Conservation (phyloP, 1,139 yeast genomes). For the Ashbya aceris region DNA sequence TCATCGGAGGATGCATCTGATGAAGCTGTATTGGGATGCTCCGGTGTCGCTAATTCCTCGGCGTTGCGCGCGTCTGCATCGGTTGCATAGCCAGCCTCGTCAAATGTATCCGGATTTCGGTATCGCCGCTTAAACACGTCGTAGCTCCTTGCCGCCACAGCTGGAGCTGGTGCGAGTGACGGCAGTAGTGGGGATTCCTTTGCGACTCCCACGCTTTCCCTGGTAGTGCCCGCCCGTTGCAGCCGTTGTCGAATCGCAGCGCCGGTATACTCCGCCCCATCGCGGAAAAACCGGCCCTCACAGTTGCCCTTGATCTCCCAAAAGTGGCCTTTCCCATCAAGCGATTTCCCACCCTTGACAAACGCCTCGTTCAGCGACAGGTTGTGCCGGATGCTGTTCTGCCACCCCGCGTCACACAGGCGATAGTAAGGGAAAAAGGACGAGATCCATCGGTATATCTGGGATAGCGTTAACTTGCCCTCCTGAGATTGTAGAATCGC, state of each 20-base stretch:
- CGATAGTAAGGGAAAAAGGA: constrained; percentile 78
- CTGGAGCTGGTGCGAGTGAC: too few relatives aligned
- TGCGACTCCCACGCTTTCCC: not conserved
- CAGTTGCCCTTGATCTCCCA: constrained; percentile 85
- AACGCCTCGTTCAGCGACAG: constrained; percentile 80
- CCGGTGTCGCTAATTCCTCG: not conserved
- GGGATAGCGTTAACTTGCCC: constrained; percentile 75
- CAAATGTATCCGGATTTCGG: constrained; percentile 5
- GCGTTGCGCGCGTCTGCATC: not conserved
- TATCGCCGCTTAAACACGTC: constrained; percentile 1
- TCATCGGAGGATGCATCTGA: too few relatives aligned
- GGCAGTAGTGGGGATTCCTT: not conserved
- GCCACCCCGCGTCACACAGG: constrained; percentile 89
- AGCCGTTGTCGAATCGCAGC: constrained; percentile 21
- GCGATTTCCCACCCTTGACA: constrained; percentile 82
- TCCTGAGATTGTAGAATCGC: constrained; percentile 81
- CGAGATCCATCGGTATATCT: constrained; percentile 89
- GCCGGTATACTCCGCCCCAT: constrained; percentile 16
- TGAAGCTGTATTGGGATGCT: not conserved
- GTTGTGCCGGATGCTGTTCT: constrained; percentile 76
- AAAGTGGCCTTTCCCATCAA: constrained; percentile 94
- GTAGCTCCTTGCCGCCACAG: not conserved
- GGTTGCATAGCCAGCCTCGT: constrained; percentile 2
- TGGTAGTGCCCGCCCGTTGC: not conserved
- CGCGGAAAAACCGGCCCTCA: constrained; percentile 73